phyloP scores from a whole-genome alignment of 352 stramenopile species.

The Pythium scleroteichum region DNA sequence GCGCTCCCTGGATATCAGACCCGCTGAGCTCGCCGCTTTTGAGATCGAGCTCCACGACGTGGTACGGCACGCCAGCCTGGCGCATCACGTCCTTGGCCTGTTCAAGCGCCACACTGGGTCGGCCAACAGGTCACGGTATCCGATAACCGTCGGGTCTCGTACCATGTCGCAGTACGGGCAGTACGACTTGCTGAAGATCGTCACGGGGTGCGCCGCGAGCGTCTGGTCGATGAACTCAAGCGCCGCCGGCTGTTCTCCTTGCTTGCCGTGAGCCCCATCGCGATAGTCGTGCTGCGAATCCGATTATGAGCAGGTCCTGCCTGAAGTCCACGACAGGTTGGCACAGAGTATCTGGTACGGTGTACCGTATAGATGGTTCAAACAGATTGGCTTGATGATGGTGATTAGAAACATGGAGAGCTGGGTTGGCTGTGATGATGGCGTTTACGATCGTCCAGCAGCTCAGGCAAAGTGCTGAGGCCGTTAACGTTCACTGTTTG shows the following conservation, averaged over 20 bases:
- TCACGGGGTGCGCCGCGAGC: constrained; percentile 49
- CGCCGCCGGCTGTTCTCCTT: constrained; percentile 52
- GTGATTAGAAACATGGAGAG: neutral
- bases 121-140: constrained; percentile 1
- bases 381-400: neutral
- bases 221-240: constrained; percentile 56
- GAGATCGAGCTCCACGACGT: constrained; percentile 68
- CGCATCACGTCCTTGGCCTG: constrained; percentile 88
- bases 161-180: constrained; percentile 92
- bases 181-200: constrained; percentile 93
- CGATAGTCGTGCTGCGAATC: constrained; percentile 27
- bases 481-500: no score
- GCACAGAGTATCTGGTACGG: no score
- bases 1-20: constrained; percentile 84
- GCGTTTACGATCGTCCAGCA: no score
- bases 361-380: neutral
- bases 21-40: constrained; percentile 64
- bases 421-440: no score
- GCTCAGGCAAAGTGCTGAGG: no score
- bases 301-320: neutral
- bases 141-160: neutral
- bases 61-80: constrained; percentile 49
- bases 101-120: no score
- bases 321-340: no score
- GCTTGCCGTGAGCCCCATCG: constrained; percentile 28